Conservation (phyloP, 1,139 yeast species). For the Scheffersomyces illinoinensis region DNA sequence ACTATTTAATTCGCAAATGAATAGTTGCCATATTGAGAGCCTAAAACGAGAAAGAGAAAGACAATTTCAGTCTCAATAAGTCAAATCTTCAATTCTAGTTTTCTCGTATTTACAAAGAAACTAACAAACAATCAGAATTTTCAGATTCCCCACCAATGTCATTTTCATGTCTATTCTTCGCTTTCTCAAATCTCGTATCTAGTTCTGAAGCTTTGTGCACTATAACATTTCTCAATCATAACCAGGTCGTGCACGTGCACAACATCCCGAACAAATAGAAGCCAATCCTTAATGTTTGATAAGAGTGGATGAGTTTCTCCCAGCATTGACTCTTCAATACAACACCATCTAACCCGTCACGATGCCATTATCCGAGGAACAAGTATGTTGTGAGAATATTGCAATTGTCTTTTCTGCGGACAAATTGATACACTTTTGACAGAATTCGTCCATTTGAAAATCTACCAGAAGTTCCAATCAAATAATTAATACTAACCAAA, state of each 20-base stretch:
- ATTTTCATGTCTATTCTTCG: neutral
- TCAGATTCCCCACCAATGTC: too few relatives aligned
- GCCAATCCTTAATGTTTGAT: neutral
- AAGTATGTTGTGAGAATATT: slow-evolving; percentile 31
- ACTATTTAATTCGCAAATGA: neutral
- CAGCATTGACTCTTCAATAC: neutral
- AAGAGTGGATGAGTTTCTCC: neutral
- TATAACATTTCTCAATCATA: neutral
- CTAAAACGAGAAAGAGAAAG: neutral
- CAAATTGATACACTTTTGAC: neutral
- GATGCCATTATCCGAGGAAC: slow-evolving; percentile 51
- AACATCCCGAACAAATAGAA: slow-evolving; percentile 1
- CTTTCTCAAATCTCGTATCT: neutral
- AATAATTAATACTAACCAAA: slow-evolving; percentile 14
- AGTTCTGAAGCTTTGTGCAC: neutral
- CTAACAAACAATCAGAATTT: neutral
- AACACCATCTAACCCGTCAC: slow-evolving; percentile 10
- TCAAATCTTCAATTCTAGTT: neutral
- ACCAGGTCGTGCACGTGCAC: slow-evolving; percentile 9
- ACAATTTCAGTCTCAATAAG: neutral
- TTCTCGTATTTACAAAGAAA: neutral
- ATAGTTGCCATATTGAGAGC: too few relatives aligned
- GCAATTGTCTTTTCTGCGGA: neutral
- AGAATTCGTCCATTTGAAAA: neutral
- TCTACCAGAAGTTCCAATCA: neutral